Percentiles rank a stretch among this genome's conserved stretches.
phyloP scores from a whole-genome alignment of 371 early-diverging fungal species.

The Mucor circinelloides region DNA sequence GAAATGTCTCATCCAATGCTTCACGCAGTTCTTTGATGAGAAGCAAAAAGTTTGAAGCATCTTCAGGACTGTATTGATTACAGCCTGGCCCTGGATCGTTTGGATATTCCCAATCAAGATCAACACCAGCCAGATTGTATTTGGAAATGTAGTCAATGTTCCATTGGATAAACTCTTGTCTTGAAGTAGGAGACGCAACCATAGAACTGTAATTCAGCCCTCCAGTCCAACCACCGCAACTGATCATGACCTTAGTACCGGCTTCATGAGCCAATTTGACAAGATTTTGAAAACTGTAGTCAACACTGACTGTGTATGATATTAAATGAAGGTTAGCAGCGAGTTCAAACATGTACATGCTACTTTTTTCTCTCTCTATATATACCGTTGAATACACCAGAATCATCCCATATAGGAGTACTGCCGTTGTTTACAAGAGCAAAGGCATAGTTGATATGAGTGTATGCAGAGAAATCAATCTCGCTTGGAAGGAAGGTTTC shows the following conservation, averaged over 20 bases:
- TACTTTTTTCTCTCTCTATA: too few species aligned
- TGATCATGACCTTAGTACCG: slow-evolving; percentile 57
- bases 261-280: slow-evolving; percentile 46
- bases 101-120: slow-evolving; percentile 52
- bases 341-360: not conserved
- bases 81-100: slow-evolving; percentile 53
- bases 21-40: slow-evolving; percentile 64
- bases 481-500: slow-evolving; percentile 26
- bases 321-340: not conserved
- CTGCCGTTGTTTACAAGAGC: slow-evolving; percentile 11
- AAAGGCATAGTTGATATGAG: slow-evolving; percentile 49
- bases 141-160: slow-evolving; percentile 43
- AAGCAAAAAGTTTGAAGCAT: slow-evolving; percentile 49
- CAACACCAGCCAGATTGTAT: slow-evolving; percentile 56
- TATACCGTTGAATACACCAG: slow-evolving; percentile 3
- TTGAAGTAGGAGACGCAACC: slow-evolving; percentile 38
- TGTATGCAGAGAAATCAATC: slow-evolving; percentile 33
- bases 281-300: slow-evolving; percentile 11
- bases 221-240: slow-evolving; percentile 73
- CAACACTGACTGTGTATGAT: not conserved
- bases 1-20: slow-evolving; percentile 49
- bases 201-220: slow-evolving; percentile 56
- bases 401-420: slow-evolving; percentile 11
- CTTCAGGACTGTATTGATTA: slow-evolving; percentile 48
- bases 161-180: slow-evolving; percentile 53